phyloP scores from a whole-genome alignment of 2,329 filamentous ascomycete species.

The Emergomyces orientalis region DNA sequence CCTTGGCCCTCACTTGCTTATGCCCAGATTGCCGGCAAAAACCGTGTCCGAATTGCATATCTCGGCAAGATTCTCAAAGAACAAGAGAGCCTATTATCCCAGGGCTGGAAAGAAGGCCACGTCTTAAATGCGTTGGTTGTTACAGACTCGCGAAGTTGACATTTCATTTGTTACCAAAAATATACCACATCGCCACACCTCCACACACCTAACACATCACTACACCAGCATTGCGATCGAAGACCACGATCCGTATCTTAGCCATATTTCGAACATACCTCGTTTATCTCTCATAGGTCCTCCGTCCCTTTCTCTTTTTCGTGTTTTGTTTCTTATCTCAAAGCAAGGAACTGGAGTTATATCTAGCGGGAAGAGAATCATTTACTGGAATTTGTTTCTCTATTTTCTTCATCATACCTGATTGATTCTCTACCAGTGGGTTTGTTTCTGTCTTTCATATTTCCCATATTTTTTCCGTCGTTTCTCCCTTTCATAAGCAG shows the following conservation, averaged over 20 bases:
- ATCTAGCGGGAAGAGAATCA: background rate
- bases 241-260: background rate
- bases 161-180: background rate
- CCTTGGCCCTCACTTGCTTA: slow-evolving; percentile 7
- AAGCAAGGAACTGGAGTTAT: background rate
- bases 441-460: background rate
- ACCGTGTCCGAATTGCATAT: slow-evolving; percentile 63
- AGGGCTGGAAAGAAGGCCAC: slow-evolving; percentile 68
- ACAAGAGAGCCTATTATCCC: slow-evolving; percentile 51
- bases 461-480: background rate
- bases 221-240: background rate
- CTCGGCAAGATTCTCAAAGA: slow-evolving; percentile 73
- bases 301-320: background rate
- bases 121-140: slow-evolving; percentile 65
- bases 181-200: background rate
- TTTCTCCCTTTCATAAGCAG: background rate
- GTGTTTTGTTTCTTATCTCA: background rate
- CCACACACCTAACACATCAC: background rate
- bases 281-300: background rate
- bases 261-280: background rate
- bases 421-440: background rate
- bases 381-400: background rate
- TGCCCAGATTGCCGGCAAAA: slow-evolving; percentile 47
- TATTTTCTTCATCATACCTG: background rate
- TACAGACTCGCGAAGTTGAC: slow-evolving; percentile 10